Evolutionary conservation across 1,284 basidiomycete genomes (phyloP), one percentile per base, ranked within the genome.

Genomic region (Trichosporon asahii): DNA sequence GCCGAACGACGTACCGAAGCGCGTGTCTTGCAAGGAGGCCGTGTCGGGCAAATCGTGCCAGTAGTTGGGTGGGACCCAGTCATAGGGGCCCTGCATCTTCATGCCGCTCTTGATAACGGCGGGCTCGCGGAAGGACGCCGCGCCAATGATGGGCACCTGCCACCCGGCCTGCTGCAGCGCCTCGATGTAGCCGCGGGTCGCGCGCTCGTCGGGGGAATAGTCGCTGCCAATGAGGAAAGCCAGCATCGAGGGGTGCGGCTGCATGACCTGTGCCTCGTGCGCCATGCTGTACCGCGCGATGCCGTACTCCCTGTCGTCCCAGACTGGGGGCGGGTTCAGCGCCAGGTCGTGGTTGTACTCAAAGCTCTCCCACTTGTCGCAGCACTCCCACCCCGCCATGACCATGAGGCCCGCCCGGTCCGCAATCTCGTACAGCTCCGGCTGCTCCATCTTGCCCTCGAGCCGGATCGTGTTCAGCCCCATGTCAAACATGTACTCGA

Each of bases 281-380:
- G 29, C 29, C 57, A 61, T 61, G 57, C 57, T 61, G 57, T 61
- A n/a, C 15, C 27, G 27, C 27, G 27, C 57, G 57, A 61, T 61
- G 29, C 57, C 27, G 57, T 61, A 61, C 57, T 61, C 57, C 11
- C 57, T 29, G 57, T 61, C 57, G 57, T 61, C 57, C 57, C 57
- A 61, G 15, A 61, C 57, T 1, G 57, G 57, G 5, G 57, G 57
- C 57, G 57, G 57, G 57, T 61, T 33, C 14, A 61, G 57, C 3
- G 29, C 27, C 27, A 61, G 29, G 27, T 61, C 57, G 57, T 61
- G 27, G 57, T 61, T 61, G 57, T 61, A 61, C 27, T 29, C 57
- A 18, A 29, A 61, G 27, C 27, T 31, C 57, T 61, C 57, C 57
- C 57, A 61, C 57, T 61, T 61, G 57, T 61, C 57, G 57, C 57